These are phyloP conservation scores for Diaporthe eres DNA, from an alignment of 2,329 filamentous ascomycete species.

Conservation along the genomic window DNA sequence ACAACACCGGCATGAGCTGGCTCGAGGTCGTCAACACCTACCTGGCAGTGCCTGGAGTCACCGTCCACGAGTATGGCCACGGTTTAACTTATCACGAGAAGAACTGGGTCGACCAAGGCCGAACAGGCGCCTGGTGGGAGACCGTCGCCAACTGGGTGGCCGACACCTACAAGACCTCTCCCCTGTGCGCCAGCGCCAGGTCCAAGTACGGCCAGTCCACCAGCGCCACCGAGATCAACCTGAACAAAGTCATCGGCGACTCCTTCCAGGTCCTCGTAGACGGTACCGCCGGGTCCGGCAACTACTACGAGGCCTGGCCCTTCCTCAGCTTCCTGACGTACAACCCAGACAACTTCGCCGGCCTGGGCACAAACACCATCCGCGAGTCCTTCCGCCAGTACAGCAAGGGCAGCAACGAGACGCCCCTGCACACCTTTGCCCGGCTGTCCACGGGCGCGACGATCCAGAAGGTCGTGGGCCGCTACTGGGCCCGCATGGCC, in stretches of 20 bases:
- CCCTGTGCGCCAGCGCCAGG: slow-evolving; percentile 58
- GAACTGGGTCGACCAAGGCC: slow-evolving; percentile 59
- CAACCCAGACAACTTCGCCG: slow-evolving; percentile 61
- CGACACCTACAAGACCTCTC: slow-evolving; percentile 62
- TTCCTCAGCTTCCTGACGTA: slow-evolving; percentile 63
- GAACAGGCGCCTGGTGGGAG: slow-evolving; percentile 66
- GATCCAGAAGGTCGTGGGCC: slow-evolving; percentile 58
- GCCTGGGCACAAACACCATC: slow-evolving; percentile 57
- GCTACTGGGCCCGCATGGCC: slow-evolving; percentile 68
- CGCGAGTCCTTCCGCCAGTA: slow-evolving; percentile 61
- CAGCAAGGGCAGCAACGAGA: slow-evolving; percentile 61
- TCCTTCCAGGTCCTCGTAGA: slow-evolving; percentile 65
- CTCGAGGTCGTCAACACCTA: slow-evolving; percentile 59
- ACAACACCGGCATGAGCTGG: slow-evolving; percentile 55
- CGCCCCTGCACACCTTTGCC: slow-evolving; percentile 61
- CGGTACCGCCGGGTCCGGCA: slow-evolving; percentile 56
- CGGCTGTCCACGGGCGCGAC: slow-evolving; percentile 53
- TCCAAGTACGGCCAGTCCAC: slow-evolving; percentile 51
- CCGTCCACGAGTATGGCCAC: slow-evolving; percentile 65
- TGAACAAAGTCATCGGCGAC: slow-evolving; percentile 61
- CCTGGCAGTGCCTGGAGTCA: slow-evolving; percentile 56
- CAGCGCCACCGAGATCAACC: slow-evolving; percentile 56
- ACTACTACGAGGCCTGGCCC: slow-evolving; percentile 68
- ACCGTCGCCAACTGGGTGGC: slow-evolving; percentile 65
- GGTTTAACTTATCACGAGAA: slow-evolving; percentile 61